Percentiles rank a stretch among this genome's conserved stretches.
Conservation (phyloP, 2,329 filamentous ascomycete genomes). For the Colletotrichum gloeosporioides region DNA sequence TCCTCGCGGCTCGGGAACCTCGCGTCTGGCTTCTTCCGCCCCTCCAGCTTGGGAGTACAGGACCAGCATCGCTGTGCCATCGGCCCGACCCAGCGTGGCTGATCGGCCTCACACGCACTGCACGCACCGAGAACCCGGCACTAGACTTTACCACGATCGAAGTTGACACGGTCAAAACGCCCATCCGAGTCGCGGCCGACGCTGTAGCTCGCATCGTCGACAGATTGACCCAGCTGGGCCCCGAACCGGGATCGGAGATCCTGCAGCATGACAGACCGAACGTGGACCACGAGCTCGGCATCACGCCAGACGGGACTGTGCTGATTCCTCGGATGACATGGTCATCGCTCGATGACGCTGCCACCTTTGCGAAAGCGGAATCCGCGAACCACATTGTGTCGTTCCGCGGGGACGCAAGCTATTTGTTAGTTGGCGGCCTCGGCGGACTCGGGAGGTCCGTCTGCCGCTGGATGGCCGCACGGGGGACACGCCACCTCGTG, state of each 20-base stretch:
- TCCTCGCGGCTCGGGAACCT: background rate
- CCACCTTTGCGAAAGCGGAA: background rate
- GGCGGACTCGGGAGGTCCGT: constrained; percentile 57
- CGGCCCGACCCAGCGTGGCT: constrained; percentile 28
- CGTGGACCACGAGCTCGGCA: background rate
- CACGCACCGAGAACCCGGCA: constrained; percentile 30
- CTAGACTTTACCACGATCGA: constrained; percentile 34
- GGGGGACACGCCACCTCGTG: constrained; percentile 52
- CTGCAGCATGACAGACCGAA: background rate
- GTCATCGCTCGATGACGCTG: background rate
- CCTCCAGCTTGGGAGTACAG: background rate
- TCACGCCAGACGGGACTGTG: background rate
- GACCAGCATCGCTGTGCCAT: background rate
- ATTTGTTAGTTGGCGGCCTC: constrained; percentile 55
- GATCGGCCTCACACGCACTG: constrained; percentile 31
- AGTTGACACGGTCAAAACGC: constrained; percentile 16
- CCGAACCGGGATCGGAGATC: background rate
- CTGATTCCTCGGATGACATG: background rate
- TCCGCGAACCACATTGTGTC: background rate
- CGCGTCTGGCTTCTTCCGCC: background rate
- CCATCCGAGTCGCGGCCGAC: background rate
- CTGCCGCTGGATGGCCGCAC: constrained; percentile 50
- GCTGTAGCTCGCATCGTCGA: background rate
- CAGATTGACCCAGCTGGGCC: background rate
- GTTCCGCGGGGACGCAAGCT: constrained; percentile 53